Conservation (phyloP, 2,329 filamentous ascomycete species). For the Aaosphaeria pasadenensis region DNA sequence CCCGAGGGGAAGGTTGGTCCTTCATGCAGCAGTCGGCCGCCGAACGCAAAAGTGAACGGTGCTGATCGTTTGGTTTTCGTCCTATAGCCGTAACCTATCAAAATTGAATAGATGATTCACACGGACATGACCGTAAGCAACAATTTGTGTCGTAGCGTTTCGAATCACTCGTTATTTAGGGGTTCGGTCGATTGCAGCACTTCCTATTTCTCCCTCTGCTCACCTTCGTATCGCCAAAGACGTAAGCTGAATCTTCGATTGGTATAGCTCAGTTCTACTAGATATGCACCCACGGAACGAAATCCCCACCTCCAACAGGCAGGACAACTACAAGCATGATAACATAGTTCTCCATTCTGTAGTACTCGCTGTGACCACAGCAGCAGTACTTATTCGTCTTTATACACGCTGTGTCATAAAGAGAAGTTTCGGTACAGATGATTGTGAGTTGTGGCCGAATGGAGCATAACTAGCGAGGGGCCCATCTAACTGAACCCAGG, state of each 20-base stretch:
- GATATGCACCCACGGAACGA: neutral
- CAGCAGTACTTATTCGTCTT: neutral
- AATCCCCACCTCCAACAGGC: neutral
- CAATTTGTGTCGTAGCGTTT: too few relatives aligned
- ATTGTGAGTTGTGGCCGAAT: constrained; percentile 1
- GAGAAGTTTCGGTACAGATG: constrained; percentile 2
- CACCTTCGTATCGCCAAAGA: neutral
- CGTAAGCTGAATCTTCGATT: neutral
- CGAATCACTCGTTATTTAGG: neutral
- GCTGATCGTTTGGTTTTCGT: too few relatives aligned
- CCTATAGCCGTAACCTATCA: too few relatives aligned
- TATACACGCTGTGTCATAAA: constrained; percentile 1
- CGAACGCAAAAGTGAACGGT: too few relatives aligned
- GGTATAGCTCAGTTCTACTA: too few relatives aligned
- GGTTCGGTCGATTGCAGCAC: neutral
- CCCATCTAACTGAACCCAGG: neutral
- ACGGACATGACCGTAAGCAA: too few relatives aligned
- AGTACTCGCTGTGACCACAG: neutral
- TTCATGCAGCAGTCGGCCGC: too few relatives aligned
- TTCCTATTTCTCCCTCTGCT: neutral
- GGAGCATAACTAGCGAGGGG: neutral
- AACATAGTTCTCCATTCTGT: constrained; percentile 1
- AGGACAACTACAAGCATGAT: neutral
- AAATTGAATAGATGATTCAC: too few relatives aligned
- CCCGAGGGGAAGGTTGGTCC: neutral